phyloP scores from a whole-genome alignment of 306 rosid species.

The Prunus fruticosa region DNA sequence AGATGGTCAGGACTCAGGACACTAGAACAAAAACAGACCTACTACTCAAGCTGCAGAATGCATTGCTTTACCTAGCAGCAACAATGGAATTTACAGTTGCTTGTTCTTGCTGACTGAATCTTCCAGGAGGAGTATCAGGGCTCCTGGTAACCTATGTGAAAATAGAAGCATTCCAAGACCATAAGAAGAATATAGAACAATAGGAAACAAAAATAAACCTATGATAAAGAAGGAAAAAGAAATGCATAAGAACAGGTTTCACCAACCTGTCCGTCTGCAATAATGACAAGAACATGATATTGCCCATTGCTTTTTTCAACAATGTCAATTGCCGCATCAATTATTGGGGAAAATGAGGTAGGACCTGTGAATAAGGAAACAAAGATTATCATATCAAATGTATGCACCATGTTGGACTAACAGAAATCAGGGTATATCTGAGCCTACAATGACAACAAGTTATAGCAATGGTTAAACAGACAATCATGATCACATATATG shows the following conservation, averaged over 20 bases:
- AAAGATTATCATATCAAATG: neutral
- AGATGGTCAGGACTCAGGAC: slow-evolving; percentile 26
- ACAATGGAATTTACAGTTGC: slow-evolving; percentile 71
- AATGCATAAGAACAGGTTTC: slow-evolving; percentile 6
- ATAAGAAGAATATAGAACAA: slow-evolving; percentile 5
- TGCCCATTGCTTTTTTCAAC: slow-evolving; percentile 77
- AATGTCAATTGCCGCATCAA: slow-evolving; percentile 79
- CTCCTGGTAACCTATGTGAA: slow-evolving; percentile 61
- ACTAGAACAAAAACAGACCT: slow-evolving; percentile 7
- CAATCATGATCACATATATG: slow-evolving; percentile 3
- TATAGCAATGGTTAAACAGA: neutral
- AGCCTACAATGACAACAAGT: too few species aligned
- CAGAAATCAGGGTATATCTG: too few species aligned
- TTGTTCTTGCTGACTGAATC: slow-evolving; percentile 74
- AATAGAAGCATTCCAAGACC: slow-evolving; percentile 8
- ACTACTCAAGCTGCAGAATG: slow-evolving; percentile 12
- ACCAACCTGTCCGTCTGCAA: slow-evolving; percentile 98
- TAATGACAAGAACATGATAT: slow-evolving; percentile 94
- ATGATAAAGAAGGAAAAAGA: slow-evolving; percentile 1
- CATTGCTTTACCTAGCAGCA: slow-evolving; percentile 73
- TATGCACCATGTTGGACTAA: neutral
- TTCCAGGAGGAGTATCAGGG: slow-evolving; percentile 63
- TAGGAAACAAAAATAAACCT: slow-evolving; percentile 1
- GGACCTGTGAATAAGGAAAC: slow-evolving; percentile 55
- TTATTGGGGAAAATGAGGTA: slow-evolving; percentile 87